These are phyloP conservation scores for Retiboletus flavoniger DNA, from an alignment of 1,284 basidiomycete species.

Conservation along the genomic window DNA sequence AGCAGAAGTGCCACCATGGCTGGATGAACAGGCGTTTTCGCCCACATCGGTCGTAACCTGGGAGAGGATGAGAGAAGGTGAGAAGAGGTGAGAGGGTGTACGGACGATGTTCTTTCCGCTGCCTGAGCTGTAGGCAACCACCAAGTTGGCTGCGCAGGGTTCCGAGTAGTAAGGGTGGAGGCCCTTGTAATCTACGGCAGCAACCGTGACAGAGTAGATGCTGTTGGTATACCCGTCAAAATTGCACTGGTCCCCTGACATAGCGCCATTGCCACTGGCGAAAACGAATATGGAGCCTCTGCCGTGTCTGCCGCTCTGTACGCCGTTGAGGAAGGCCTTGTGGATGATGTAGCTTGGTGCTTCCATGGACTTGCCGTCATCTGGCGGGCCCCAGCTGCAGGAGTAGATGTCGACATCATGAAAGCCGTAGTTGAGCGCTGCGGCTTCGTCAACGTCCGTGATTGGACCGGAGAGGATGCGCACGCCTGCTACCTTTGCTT, in stretches of 20 bases:
- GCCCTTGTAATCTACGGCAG: conserved; percentile 90
- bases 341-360: conserved; percentile 89
- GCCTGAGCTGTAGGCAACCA: conserved; percentile 97
- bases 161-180: conserved; percentile 97
- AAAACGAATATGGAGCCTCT: conserved; percentile 97
- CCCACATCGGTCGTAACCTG: conserved; percentile 96
- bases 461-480: conserved; percentile 97
- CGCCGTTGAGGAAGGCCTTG: conserved; percentile 93
- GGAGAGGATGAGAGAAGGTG: conserved; percentile 18
- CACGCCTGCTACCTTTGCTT: conserved; percentile 89
- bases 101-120: conserved; percentile 88
- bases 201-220: conserved; percentile 95
- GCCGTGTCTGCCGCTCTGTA: conserved; percentile 87
- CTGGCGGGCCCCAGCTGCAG: conserved; percentile 98
- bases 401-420: conserved; percentile 90
- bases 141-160: conserved; percentile 93
- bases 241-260: conserved; percentile 94
- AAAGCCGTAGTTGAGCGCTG: conserved; percentile 91
- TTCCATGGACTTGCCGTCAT: conserved; percentile 95
- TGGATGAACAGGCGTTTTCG: conserved; percentile 77
- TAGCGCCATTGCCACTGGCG: conserved; percentile 95
- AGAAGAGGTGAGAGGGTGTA: conserved; percentile 21
- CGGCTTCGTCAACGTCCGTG: conserved; percentile 96
- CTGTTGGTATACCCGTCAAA: conserved; percentile 99
- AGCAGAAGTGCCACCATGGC: conserved; percentile 95